A percentile compares a stretch with the other conserved stretches of the same genome.
Conservation (phyloP, 495 filamentous ascomycete genomes). For the Aspergillus haitiensis region DNA sequence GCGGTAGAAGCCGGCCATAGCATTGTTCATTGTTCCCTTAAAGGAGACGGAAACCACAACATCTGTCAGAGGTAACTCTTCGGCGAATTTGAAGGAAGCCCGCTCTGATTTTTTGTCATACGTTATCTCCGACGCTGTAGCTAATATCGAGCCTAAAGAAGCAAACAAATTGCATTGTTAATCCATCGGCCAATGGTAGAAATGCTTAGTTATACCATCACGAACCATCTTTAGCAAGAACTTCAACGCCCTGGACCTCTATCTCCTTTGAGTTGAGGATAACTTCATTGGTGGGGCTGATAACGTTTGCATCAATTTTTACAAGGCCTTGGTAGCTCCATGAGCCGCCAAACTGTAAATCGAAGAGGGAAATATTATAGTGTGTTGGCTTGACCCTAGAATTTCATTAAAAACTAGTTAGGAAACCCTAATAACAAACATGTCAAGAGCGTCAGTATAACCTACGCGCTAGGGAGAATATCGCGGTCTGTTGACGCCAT, state of each 20-base stretch:
- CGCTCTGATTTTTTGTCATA: slow-evolving; percentile 82
- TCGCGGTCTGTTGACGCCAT: slow-evolving; percentile 54
- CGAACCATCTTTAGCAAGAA: slow-evolving; percentile 38
- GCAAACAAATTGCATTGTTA: slow-evolving; percentile 13
- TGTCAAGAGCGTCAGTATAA: slow-evolving; percentile 8
- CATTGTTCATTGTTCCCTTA: slow-evolving; percentile 83
- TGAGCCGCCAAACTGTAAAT: slow-evolving; percentile 66
- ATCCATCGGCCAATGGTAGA: not conserved
- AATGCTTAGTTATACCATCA: not conserved
- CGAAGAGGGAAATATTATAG: slow-evolving; percentile 79
- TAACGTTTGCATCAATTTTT: slow-evolving; percentile 60
- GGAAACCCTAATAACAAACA: no score
- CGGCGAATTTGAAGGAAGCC: slow-evolving; percentile 67
- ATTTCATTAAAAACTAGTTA: not conserved
- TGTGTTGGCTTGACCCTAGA: slow-evolving; percentile 75
- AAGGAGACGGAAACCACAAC: slow-evolving; percentile 72
- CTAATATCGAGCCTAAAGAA: slow-evolving; percentile 34
- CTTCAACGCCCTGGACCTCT: slow-evolving; percentile 39
- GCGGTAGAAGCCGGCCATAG: slow-evolving; percentile 96
- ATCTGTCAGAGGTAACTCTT: slow-evolving; percentile 61
- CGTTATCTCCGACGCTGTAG: slow-evolving; percentile 63
- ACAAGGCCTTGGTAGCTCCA: slow-evolving; percentile 86
- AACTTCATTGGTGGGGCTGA: slow-evolving; percentile 64
- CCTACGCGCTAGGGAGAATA: slow-evolving; percentile 53
- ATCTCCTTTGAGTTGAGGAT: slow-evolving; percentile 65